Evolutionary conservation across 2,329 filamentous ascomycete genomes (phyloP), one percentile per base, ranked within the genome.

Genomic region (Diaporthe amygdali): DNA sequence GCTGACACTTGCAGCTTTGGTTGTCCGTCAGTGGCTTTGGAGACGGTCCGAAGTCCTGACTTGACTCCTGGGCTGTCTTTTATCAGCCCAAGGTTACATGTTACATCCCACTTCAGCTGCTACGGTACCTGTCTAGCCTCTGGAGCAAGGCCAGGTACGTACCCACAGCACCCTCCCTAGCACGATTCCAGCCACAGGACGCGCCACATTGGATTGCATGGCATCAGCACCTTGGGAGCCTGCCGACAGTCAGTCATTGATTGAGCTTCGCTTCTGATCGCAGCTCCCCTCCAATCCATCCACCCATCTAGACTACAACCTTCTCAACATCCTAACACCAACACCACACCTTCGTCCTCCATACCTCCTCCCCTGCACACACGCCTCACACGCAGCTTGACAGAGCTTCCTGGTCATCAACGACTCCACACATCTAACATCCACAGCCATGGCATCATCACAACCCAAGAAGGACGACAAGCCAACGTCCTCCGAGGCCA

Each of bases 381-480:
- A 10, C 32, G 9, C 39, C 27, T 32, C 37, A 20, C 14, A 52
- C 3, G 9, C 15, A 10, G 8, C 10, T n/a, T 17, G 10, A 25
- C 37, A 20, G 3, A 49, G 25, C 6, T n/a, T 7, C 20, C 27
- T 8, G n/a, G 22, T 49, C 25, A 15, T 4, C 20, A 44, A 15
- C 12, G 14, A 22, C 25, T 59, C 34, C 30, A 54, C 52, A 68
- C 79, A 75, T 73, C 76, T 63, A 63, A 75, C 71, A 72, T 74
- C 74, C 76, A 76, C 72, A 72, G 80, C 71, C 72, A 81, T 81
- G 81, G 80, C 81, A 34, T 77, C 80, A 34, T 73, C 77, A 52
- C 76, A 78, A 63, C 75, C 77, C 61, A 79, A 81, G 74, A 79
- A 82, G 73, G 79, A 80, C 73, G 77, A 82, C 69, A 83, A 85